phyloP scores from a whole-genome alignment of 2,329 filamentous ascomycete species.

The Chaetothyriales sp. region DNA sequence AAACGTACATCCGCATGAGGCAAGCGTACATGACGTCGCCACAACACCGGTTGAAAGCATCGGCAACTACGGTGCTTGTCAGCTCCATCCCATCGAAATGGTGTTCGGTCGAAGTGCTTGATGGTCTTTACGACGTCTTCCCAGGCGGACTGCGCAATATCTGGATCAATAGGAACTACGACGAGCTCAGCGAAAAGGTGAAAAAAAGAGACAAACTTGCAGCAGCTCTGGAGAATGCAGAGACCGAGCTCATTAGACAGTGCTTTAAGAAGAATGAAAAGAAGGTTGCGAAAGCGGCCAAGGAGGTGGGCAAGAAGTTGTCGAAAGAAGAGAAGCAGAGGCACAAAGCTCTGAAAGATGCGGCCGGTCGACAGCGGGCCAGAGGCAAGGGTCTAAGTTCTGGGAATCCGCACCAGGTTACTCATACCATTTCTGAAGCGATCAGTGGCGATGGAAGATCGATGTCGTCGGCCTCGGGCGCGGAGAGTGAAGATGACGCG shows the following conservation, averaged over 20 bases:
- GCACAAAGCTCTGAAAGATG: slow-evolving; percentile 39
- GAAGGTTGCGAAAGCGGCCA: slow-evolving; percentile 49
- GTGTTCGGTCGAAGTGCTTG: slow-evolving; percentile 69
- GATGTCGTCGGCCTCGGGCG: slow-evolving; percentile 19
- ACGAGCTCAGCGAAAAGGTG: slow-evolving; percentile 72
- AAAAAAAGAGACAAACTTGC: slow-evolving; percentile 60
- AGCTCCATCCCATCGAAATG: slow-evolving; percentile 83
- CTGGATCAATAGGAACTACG: slow-evolving; percentile 88
- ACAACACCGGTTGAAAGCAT: slow-evolving; percentile 82
- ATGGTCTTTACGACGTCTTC: slow-evolving; percentile 84
- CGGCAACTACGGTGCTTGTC: slow-evolving; percentile 88
- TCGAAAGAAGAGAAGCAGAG: slow-evolving; percentile 26
- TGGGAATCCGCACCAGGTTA: slow-evolving; percentile 43
- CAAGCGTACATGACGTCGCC: slow-evolving; percentile 92
- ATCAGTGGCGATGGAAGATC: slow-evolving; percentile 22
- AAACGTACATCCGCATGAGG: slow-evolving; percentile 79
- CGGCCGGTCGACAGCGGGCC: slow-evolving; percentile 31
- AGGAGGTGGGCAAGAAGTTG: slow-evolving; percentile 41
- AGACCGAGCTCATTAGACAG: slow-evolving; percentile 68
- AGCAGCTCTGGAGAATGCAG: slow-evolving; percentile 58
- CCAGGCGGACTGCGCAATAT: slow-evolving; percentile 90
- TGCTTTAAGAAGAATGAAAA: slow-evolving; percentile 72
- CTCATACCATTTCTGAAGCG: slow-evolving; percentile 36
- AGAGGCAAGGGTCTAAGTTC: slow-evolving; percentile 40
- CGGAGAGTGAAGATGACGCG: slow-evolving; percentile 3